Evolutionary conservation across 2,329 filamentous ascomycete genomes (phyloP).

Genomic region (Colletotrichum tanaceti): DNA sequence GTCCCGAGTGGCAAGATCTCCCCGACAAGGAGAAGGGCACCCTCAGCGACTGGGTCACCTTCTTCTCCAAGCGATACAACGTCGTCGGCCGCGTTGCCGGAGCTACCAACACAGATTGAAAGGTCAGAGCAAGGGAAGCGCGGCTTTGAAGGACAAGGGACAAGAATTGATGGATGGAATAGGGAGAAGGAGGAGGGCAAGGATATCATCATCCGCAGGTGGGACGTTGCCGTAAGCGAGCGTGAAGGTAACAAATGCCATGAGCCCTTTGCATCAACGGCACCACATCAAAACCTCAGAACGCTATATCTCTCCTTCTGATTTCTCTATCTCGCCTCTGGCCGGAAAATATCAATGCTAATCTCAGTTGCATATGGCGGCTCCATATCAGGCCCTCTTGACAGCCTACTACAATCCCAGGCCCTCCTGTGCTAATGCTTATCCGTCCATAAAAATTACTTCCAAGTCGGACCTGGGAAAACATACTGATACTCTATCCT

Average conservation of each 20-base stretch:
- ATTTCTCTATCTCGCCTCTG: not conserved
- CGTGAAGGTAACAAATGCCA: constrained; percentile 12
- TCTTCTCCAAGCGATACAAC: constrained; percentile 97
- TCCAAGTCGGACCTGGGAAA: too few species aligned
- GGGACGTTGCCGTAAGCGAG: constrained; percentile 11
- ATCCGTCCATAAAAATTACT: too few species aligned
- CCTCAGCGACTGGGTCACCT: constrained; percentile 92
- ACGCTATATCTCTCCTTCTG: not conserved
- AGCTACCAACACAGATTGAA: constrained; percentile 64
- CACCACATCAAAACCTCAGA: not conserved
- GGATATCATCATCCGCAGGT: constrained; percentile 15
- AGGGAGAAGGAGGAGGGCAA: not conserved
- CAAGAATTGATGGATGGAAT: not conserved
- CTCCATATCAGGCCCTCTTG: not conserved
- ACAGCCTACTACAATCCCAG: not conserved
- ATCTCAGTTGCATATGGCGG: not conserved
- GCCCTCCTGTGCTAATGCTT: constrained; percentile 9
- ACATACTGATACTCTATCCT: not conserved
- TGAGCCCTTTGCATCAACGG: not conserved
- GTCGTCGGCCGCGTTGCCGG: constrained; percentile 77
- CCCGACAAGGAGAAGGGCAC: constrained; percentile 86
- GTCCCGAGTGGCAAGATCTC: constrained; percentile 84
- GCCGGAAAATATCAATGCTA: not conserved
- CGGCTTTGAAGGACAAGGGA: not conserved
- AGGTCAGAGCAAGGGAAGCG: constrained; percentile 30